Evolutionary conservation across 2,329 filamentous ascomycete species (phyloP), one percentile per base, ranked within the genome.

Genomic region (Ophiocordyceps camponoti-saundersi): DNA sequence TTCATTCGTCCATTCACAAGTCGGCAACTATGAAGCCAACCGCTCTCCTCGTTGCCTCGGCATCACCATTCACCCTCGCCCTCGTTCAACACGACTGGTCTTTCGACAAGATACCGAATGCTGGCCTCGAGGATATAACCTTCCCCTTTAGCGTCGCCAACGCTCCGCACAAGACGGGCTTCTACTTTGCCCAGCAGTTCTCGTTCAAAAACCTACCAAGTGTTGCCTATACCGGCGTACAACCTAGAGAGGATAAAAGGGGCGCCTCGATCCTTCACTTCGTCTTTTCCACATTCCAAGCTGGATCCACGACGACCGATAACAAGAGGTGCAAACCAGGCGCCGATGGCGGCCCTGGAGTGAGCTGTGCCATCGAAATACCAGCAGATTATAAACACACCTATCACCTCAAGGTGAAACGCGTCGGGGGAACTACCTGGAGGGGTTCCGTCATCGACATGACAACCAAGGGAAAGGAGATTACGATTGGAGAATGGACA

Each of bases 331-430:
- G 59, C 53, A 2, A 53, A 42, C 1, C 52, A 44, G 47, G 57
- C 29, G 53, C 60, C 48, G 53, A 62, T 46, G 48, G 55, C 48
- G 44, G 56, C 42, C 51, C 57, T 46, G 48, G 54, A 11, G 48
- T 56, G 10, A 54, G 57, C 47, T 54, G 55, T 47, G 36, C 50
- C 18, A 10, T 55, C 5, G 50, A 52, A 2, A 44, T 56, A 6
- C 22, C 40, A 1, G 48, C 47, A 3, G 46, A 50, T 29, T 59
- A 57, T 44, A 45, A 26, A 6, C 44, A 52, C 40, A 55, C 48
- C 8, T 56, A 50, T 30, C 49, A 55, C 47, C 21, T 53, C 6
- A 44, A 49, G 12, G 46, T 59, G 20, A 44, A 51, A 45, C 51
- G 53, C 22, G 47, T 44, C 1, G 48, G 46, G 8, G 51, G 42